Evolutionary conservation across 495 filamentous ascomycete species (phyloP), one percentile per base, ranked within the genome.

Genomic region (Apiosordaria backusii): DNA sequence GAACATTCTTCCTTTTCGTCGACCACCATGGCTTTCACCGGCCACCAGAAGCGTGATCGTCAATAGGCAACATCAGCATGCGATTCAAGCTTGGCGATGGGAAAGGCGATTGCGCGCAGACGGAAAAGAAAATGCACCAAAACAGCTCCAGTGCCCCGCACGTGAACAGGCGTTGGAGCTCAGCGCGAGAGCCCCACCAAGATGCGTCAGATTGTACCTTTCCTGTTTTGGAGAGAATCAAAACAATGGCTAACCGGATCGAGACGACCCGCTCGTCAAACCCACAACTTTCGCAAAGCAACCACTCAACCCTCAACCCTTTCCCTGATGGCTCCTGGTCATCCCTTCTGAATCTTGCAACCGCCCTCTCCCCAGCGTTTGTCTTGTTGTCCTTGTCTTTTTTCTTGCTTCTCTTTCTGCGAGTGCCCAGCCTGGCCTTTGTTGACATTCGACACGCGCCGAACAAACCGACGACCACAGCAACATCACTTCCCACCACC

Each of bases 141-240:
- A 50, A 16, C n/a, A 55, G 52, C 18, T 55, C 9, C 40, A 16
- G 10, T 1, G 23, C 22, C 15, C 9, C 61, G 53, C 73, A 75
- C 73, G 74, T 76, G 74, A 71, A 64, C 21, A 70, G 70, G 74
- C 68, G 74, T 71, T 57, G n/a, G 57, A 58, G 19, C 22, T 22
- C 25, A 45, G 63, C 53, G 65, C 15, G 27, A 45, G 15, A 62
- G 57, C 65, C 65, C 74, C 74, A 71, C 70, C 25, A 1, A 22
- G n/a, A 18, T 35, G 57, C 65, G 57, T 55, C 63, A 71, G 26
- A 3, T 66, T 27, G 57, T 23, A 65, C 74, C 64, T 70, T 68
- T 68, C 72, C 74, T 0, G n/a, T 72, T 75, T 62, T 7, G 74
- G 74, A 65, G 55, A 29, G 61, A 70, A 73, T 75, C 72, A 76